Percentiles rank a stretch among this genome's conserved stretches.
Conservation (phyloP, 345 rosid genomes). For the Salix udensis region DNA sequence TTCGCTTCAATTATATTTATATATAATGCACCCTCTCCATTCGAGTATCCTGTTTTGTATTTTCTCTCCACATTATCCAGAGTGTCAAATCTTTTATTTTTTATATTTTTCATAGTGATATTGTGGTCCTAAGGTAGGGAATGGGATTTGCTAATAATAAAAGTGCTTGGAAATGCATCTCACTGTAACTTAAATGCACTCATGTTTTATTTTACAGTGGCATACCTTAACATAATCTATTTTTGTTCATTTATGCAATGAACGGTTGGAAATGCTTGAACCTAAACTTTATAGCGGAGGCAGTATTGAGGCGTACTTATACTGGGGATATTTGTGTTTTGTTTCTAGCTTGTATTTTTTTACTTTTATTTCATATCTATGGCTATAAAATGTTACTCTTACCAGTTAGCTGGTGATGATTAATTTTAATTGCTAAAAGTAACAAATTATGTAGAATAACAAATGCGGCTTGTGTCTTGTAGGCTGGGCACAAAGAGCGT, state of each 20-base stretch:
- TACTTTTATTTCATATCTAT: too few species aligned
- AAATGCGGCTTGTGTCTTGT: too few species aligned
- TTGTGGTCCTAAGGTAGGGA: neutral
- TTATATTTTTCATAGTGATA: neutral
- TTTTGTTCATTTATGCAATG: neutral
- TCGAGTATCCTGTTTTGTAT: neutral
- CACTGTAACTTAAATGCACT: neutral
- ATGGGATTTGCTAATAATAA: neutral
- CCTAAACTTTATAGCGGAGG: neutral
- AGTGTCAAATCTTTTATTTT: neutral
- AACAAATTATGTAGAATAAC: too few species aligned
- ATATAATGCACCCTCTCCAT: neutral
- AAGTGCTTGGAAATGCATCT: neutral
- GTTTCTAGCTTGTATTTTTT: neutral
- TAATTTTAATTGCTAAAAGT: too few species aligned
- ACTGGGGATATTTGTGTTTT: neutral
- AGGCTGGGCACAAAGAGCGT: too few species aligned
- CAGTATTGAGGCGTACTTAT: neutral
- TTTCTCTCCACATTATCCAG: neutral
- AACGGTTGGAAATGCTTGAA: neutral
- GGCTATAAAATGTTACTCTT: neutral
- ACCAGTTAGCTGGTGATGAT: neutral
- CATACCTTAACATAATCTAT: neutral
- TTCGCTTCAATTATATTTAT: neutral
- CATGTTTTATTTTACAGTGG: neutral